Evolutionary conservation across 2,329 filamentous ascomycete genomes (phyloP), one percentile per base, ranked within the genome.

Genomic region (Xylariaceae sp.): DNA sequence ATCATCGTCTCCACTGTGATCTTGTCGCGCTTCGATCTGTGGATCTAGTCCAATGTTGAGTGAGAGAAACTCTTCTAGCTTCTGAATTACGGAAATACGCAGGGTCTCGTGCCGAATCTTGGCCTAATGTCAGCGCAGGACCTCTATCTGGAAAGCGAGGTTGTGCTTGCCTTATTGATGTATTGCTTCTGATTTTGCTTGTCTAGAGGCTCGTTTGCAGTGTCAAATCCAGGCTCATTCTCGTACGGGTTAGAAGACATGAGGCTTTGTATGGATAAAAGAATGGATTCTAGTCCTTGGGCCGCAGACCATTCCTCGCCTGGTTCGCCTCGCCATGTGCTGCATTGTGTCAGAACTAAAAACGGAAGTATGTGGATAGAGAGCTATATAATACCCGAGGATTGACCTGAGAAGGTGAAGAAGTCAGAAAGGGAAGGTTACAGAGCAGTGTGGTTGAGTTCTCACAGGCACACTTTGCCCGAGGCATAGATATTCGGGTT

Each of bases 251-350:
- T 96, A 27, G 82, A 73, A 1, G 90, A 96, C 86, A 99, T 91
- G 40, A 99, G 75, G 67, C 91, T 96, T 69, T 99, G 94, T 49
- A 99, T 96, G 5, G 92, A 97, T 46, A 97, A 82, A 42, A 99
- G 71, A 43, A 97, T 89, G 1, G 92, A 97, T 67, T 97, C 94
- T 1, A 99, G 76, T 6, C 94, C 92, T 67, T 97, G 94, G 1
- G 92, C 94, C 14, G 91, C 90, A 14, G 91, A 96, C 94, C 94
- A 99, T 67, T 96, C 85, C 68, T 97, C 94, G 48, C 91, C 90
- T 14, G 83, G 80, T 63, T 96, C 87, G 27, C 91, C 91, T 44
- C 87, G 81, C 94, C 94, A 99, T 66, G 94, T 99, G 50, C 91
- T 95, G 48, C 39, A 45, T 47, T 39, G 22, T 32, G 32, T 51